Base-by-base conservation (phyloP, 2,329 filamentous ascomycete species). In the Geosmithia flava region DNA sequence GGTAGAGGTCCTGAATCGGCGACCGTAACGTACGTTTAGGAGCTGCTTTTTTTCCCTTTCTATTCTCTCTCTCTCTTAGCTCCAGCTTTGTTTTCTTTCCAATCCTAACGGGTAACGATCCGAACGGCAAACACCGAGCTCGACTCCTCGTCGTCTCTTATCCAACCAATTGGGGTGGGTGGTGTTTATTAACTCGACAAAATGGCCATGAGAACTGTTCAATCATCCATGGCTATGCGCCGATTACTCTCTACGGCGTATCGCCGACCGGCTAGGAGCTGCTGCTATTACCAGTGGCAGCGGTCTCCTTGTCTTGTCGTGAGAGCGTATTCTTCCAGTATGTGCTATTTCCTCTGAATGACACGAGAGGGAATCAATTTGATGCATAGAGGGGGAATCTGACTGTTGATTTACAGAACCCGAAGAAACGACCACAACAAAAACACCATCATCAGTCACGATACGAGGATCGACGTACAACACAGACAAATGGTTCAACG, bases 401-500 rank as follows among this genome's bases (percentile, higher is more conserved):
- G 7, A 42, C 16, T 39, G 33, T 39, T 16, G 16, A 8, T 8
- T n/a, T n/a, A n/a, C 11, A 19, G 39, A 16, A 40, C 5, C 39
- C 39, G 15, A 40, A 4, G 39, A 16, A 13, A 19, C 39, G 16
- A 42, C 40, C 8, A n/a, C 15, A 10, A 19, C 40, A 20, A 8
- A 6, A 44, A 13, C 17, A 16, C 10, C 42, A 8, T 23, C 42
- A 30, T 58, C 60, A 20, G 65, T 85, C 52, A 71, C 68, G 11
- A 75, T 93, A 53, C 77, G 82, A 55, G 82, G 77, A 53, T 74
- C 72, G 52, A 67, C 65, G 10, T 89, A 89, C 63, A 60, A 68
- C 17, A 82, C 76, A 17, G 89, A 97, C 61, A 66, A 75, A 48
- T 96, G 88, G 85, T 93, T 85, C 65, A 98, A 98, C 65, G 75